Percentiles rank a stretch among this genome's conserved stretches.
These are phyloP conservation scores for Solanum sitiens DNA, from an alignment of 257 asterid species.

Conservation along the genomic window DNA sequence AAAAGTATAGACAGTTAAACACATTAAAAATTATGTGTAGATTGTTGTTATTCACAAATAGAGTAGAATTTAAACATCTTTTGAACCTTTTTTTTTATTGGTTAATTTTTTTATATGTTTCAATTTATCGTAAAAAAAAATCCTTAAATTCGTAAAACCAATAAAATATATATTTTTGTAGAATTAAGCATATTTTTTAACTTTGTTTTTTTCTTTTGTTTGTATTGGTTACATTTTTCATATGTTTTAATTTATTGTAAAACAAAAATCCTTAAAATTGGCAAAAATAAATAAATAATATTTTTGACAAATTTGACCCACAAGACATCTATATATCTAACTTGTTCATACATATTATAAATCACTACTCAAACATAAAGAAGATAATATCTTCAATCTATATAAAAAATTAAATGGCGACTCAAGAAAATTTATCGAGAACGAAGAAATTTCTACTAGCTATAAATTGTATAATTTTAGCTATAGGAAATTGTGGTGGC, in stretches of 20 bases:
- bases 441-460: background rate
- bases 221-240: background rate
- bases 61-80: background rate
- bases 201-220: background rate
- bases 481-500: background rate
- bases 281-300: background rate
- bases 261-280: no score
- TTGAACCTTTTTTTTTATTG: no score
- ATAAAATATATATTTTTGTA: background rate
- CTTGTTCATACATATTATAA: background rate
- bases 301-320: background rate
- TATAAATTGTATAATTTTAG: background rate
- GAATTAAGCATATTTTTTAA: background rate
- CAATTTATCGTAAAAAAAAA: no score
- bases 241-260: background rate
- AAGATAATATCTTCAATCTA: background rate
- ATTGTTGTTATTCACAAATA: background rate
- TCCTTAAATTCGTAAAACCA: no score
- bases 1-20: background rate
- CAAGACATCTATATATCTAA: background rate
- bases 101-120: no score
- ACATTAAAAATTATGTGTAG: background rate
- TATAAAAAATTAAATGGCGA: background rate
- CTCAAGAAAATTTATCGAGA: background rate
- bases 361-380: background rate